These are phyloP conservation scores for Gossypium stocksii DNA, from an alignment of 345 rosid species.

Conservation along the genomic window DNA sequence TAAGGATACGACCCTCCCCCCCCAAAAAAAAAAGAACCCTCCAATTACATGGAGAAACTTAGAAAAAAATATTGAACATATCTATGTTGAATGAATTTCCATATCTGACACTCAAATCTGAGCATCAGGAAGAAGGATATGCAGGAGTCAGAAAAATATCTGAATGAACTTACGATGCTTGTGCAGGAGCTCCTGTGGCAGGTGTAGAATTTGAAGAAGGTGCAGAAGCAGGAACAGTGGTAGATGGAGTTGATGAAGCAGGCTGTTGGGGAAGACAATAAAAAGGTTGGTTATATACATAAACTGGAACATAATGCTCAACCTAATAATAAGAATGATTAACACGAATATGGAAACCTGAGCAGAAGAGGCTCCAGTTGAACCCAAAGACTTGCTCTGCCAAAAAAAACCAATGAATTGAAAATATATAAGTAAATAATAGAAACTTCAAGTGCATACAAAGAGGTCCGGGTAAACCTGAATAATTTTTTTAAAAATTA, in stretches of 20 bases:
- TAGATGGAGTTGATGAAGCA: conserved; percentile 42
- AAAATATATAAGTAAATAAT: neutral
- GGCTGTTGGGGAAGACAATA: conserved; percentile 38
- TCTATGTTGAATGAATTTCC: neutral
- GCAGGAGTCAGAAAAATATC: neutral
- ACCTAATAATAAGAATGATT: conserved; percentile 1
- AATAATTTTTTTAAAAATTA: neutral
- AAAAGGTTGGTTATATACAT: neutral
- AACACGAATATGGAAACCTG: conserved; percentile 39
- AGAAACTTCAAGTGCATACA: neutral
- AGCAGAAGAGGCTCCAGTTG: conserved; percentile 50
- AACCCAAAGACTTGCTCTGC: conserved; percentile 66
- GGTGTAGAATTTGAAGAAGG: conserved; percentile 38
- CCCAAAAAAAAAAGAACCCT: neutral
- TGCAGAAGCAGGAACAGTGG: conserved; percentile 35
- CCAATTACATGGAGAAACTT: neutral
- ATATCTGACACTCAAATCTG: neutral
- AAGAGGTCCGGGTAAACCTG: neutral
- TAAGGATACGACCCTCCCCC: neutral
- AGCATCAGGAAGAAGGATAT: neutral
- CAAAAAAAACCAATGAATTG: neutral
- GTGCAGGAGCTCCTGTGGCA: conserved; percentile 41
- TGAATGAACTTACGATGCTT: conserved; percentile 47
- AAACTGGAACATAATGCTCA: neutral
- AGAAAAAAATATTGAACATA: neutral